Base-by-base conservation (phyloP, 139 green algal species). In the Eudorina sp. region DNA sequence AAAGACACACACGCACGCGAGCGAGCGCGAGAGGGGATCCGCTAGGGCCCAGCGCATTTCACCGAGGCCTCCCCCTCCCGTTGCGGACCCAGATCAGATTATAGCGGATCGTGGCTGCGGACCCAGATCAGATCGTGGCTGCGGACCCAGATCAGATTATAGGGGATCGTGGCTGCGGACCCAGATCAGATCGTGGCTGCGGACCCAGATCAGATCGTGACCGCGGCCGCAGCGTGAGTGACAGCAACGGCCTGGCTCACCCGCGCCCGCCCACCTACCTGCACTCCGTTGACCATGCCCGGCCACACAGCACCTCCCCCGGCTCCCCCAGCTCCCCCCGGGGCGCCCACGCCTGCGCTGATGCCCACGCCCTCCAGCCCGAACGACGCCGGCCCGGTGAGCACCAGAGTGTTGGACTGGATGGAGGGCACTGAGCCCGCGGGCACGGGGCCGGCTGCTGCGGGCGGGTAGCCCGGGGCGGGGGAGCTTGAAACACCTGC, bases 361-460 rank as follows among this genome's bases (percentile, higher is more conserved):
- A 88, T 88, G 64, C 82, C 82, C 64, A 88, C 82, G 13, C 82
- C 82, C 68, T 88, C 82, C 82, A 88, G 64, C 46, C 82, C 82
- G 36, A 88, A 88, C 1, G 64, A 79, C 18, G 82, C 82, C 31
- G 82, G 45, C 31, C 82, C 82, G 0, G 82, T 72, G 7, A 88
- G 82, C 48, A 88, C 66, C 21, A 88, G 60, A 8, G 82, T 88
- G 31, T 69, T 40, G 8, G 82, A 38, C 82, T 88, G 82, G 46
- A 88, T 88, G 66, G 82, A 88, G 7, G 82, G 82, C 46, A 88
- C 82, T 1, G 82, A 88, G 68, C 40, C 53, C 18, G 46, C 46
- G 31, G n/a, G 8, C n/a, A 38, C 62, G 25, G 4, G 18, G 41
- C 21, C 58, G 40, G 40, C 58, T 34, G 31, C 40, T 21, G 14